Base-by-base conservation (phyloP, 2,329 filamentous ascomycete species). In the Metarhizium sp. region DNA sequence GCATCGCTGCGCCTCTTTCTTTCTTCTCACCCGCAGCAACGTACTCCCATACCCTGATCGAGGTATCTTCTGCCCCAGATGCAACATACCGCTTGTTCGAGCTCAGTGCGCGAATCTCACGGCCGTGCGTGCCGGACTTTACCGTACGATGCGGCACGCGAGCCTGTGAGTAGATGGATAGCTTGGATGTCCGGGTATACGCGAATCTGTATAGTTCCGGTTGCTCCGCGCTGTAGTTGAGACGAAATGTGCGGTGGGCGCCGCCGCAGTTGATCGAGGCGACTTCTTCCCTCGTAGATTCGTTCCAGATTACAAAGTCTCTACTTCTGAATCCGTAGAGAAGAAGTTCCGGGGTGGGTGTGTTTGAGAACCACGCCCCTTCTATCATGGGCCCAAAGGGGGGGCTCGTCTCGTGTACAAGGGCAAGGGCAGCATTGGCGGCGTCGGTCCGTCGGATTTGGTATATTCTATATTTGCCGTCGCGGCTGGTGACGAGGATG, bases 301-400 rank as follows among this genome's bases (percentile, higher is more conserved):
- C 84, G 66, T 96, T 89, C 82, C 89, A 94, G 10, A 92, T 79
- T 13, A 95, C 75, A 65, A 97, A 95, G 50, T 83, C 76, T 59
- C 84, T 90, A 66, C 87, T 84, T 55, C 82, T 84, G 71, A 96
- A 97, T 3, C 92, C 92, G 66, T 86, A 88, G 13, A 95, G 73
- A 32, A 91, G 74, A 1, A 96, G 73, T 50, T 88, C 77, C 1
- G 74, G 68, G 0, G 68, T 68, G 1, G 62, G 56, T 42, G 64
- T 63, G 29, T 57, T 52, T 47, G 68, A 62, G 57, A 92, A 80
- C 72, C 82, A 86, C 0, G 86, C 78, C 0, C 85, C 84, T 67
- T 95, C 89, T 42, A 96, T 79, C 61, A 89, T 84, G 1, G 87
- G 85, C 0, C 87, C 88, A 47, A 95, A 83, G 0, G 88, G 84